Evolutionary conservation across 805 yeast species (phyloP).

Genomic region (Sugiyamaella qingdaonensis): DNA sequence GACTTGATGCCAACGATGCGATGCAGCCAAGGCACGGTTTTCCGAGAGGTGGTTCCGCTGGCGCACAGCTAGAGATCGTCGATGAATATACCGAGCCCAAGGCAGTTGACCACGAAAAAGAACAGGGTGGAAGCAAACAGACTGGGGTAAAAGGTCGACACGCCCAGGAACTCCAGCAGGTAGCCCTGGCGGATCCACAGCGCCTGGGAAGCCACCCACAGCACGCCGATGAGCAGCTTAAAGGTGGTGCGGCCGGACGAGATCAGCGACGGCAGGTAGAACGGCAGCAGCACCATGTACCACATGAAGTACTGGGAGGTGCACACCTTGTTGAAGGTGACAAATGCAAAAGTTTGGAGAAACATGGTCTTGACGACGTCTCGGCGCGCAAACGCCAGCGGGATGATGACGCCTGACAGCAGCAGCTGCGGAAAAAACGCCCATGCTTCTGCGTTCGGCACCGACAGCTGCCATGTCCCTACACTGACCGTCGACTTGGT

Average conservation of each 20-base stretch:
- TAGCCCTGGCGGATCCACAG: slow-evolving; percentile 78
- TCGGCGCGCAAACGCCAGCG: slow-evolving; percentile 43
- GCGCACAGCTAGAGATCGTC: slow-evolving; percentile 33
- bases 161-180: slow-evolving; percentile 74
- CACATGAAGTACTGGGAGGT: slow-evolving; percentile 96
- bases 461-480: slow-evolving; percentile 74
- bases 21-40: too few species aligned
- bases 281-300: slow-evolving; percentile 84
- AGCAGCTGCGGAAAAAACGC: slow-evolving; percentile 84
- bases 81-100: slow-evolving; percentile 55
- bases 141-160: slow-evolving; percentile 55
- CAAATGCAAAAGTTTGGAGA: slow-evolving; percentile 74
- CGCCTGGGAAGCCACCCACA: slow-evolving; percentile 73
- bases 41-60: not conserved
- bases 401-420: slow-evolving; percentile 56
- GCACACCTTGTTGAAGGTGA: slow-evolving; percentile 73
- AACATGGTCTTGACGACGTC: slow-evolving; percentile 55
- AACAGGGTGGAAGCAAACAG: slow-evolving; percentile 50
- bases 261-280: slow-evolving; percentile 49
- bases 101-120: slow-evolving; percentile 61
- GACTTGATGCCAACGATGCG: too few species aligned
- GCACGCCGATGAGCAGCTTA: slow-evolving; percentile 32
- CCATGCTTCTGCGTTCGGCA: slow-evolving; percentile 42
- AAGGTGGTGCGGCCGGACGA: not conserved
- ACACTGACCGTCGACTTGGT: slow-evolving; percentile 11